phyloP scores from a whole-genome alignment of 1,139 yeast genomes.

The Debaryomyces robertsiae region DNA sequence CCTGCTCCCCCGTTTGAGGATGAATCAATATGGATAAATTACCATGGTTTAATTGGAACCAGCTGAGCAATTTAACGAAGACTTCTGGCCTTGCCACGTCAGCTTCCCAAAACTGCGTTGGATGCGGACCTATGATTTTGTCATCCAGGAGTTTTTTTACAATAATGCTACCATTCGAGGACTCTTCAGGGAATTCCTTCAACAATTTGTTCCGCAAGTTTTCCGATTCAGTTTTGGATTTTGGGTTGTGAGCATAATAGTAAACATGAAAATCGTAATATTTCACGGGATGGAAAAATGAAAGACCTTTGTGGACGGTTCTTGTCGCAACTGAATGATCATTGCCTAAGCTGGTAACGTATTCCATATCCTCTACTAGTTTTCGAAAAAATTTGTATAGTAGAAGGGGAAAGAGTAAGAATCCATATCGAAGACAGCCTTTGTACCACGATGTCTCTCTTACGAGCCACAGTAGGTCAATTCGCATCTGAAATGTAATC shows the following conservation, averaged over 20 bases:
- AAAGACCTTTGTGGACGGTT: slow-evolving; percentile 24
- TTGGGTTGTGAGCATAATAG: slow-evolving; percentile 26
- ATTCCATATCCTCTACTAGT: slow-evolving; percentile 25
- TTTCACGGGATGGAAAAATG: slow-evolving; percentile 29
- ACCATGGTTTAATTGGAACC: slow-evolving; percentile 38
- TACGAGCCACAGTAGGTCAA: too few species aligned
- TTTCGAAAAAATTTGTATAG: too few species aligned
- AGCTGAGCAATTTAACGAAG: slow-evolving; percentile 29
- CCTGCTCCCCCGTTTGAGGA: slow-evolving; percentile 36
- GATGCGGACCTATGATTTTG: slow-evolving; percentile 34
- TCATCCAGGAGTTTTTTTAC: slow-evolving; percentile 32
- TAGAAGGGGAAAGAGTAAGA: too few species aligned
- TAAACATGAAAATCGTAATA: slow-evolving; percentile 41
- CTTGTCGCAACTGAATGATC: slow-evolving; percentile 26
- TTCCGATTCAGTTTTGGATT: slow-evolving; percentile 26
- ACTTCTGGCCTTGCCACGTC: slow-evolving; percentile 36
- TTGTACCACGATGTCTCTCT: too few species aligned
- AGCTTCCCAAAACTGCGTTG: slow-evolving; percentile 38
- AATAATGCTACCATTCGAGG: slow-evolving; percentile 31
- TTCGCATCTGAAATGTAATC: too few species aligned
- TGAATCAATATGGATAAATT: slow-evolving; percentile 33
- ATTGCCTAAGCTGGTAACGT: slow-evolving; percentile 27
- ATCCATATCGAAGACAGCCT: too few species aligned
- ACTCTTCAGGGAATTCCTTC: slow-evolving; percentile 27
- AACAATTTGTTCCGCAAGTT: slow-evolving; percentile 25